A percentile compares a stretch with the other conserved stretches of the same genome.
These are phyloP conservation scores for Blepharisma stoltei DNA, from an alignment of 73 alveolate genomes.

Conservation along the genomic window DNA sequence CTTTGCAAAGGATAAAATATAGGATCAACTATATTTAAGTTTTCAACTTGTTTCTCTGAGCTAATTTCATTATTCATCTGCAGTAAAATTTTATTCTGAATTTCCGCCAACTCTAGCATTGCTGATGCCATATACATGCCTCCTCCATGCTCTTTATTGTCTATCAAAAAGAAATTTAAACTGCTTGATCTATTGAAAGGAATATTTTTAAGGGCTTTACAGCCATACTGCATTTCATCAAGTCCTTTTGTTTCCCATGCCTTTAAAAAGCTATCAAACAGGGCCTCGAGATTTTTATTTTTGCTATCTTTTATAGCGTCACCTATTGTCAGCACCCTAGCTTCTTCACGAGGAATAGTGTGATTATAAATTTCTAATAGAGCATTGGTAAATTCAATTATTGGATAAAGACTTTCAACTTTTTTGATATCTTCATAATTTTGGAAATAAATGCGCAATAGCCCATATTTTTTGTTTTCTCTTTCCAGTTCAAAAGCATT, in stretches of 20 bases:
- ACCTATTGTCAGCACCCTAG: conserved; percentile 2
- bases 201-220: neutral
- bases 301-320: neutral
- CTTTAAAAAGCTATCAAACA: neutral
- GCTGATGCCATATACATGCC: conserved; percentile 32
- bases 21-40: neutral
- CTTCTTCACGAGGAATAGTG: conserved; percentile 21
- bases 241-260: neutral
- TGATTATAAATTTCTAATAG: conserved; percentile 2
- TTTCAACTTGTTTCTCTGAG: neutral
- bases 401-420: conserved; percentile 7
- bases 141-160: conserved; percentile 31
- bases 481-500: neutral
- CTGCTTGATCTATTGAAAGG: too few relatives aligned
- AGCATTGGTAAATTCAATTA: neutral
- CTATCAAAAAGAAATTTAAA: conserved; percentile 21
- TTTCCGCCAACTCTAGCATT: neutral
- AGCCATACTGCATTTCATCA: conserved; percentile 9
- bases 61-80: neutral
- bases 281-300: neutral
- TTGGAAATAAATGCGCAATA: conserved; percentile 26
- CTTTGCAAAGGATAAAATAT: neutral
- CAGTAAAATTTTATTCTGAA: neutral
- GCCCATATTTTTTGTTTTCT: neutral
- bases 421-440: neutral